phyloP scores from a whole-genome alignment of 2,329 filamentous ascomycete genomes.

The Fusarium poae region DNA sequence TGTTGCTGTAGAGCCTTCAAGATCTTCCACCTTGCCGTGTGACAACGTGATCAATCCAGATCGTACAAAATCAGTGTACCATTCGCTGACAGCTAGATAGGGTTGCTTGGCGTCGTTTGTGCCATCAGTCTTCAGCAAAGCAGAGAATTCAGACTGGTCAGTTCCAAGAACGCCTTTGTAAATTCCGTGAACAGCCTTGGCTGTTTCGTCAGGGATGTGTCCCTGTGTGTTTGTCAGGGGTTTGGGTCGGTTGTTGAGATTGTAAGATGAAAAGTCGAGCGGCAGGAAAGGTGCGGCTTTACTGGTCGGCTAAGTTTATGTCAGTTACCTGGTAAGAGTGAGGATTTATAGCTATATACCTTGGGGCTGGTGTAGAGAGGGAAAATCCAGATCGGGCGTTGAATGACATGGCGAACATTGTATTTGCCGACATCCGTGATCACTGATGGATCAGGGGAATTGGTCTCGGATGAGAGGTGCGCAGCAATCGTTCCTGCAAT shows the following conservation, averaged over 20 bases:
- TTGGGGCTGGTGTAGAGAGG: conserved; percentile 69
- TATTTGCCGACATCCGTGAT: conserved; percentile 63
- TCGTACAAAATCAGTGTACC: conserved; percentile 80
- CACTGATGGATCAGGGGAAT: conserved; percentile 62
- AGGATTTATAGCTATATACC: conserved; percentile 48
- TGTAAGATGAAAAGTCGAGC: conserved; percentile 78
- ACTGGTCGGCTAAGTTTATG: conserved; percentile 54
- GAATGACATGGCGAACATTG: conserved; percentile 75
- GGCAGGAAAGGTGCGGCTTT: conserved; percentile 75
- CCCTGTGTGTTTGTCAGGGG: conserved; percentile 74
- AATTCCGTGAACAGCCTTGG: conserved; percentile 65
- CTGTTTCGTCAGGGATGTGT: conserved; percentile 70
- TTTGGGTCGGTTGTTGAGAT: conserved; percentile 71
- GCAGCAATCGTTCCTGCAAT: conserved; percentile 78
- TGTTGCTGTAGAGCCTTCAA: conserved; percentile 55
- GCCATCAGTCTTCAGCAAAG: conserved; percentile 55
- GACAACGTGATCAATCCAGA: conserved; percentile 68
- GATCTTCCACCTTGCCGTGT: conserved; percentile 59
- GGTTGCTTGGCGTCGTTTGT: conserved; percentile 65
- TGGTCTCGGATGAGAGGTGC: conserved; percentile 73
- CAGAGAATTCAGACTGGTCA: conserved; percentile 66
- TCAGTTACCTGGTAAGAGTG: not conserved
- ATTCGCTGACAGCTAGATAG: conserved; percentile 77
- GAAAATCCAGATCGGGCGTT: conserved; percentile 79
- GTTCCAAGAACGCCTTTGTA: conserved; percentile 64